Conservation (phyloP, 2,329 filamentous ascomycete genomes). For the Thielaviopsis musarum region DNA sequence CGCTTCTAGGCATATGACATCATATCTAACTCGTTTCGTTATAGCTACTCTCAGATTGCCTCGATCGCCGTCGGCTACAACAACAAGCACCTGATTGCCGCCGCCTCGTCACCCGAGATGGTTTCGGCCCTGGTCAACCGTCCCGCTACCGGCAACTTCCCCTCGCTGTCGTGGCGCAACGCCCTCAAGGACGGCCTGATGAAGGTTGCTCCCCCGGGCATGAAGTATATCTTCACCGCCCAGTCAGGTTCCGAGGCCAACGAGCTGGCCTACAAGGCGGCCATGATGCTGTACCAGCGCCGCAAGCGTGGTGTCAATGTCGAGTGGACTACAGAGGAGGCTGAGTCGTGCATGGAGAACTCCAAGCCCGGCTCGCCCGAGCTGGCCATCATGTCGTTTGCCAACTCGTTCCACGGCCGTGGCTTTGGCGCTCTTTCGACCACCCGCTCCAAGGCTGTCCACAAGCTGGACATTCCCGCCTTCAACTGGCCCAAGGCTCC, state of each 20-base stretch:
- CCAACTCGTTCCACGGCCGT: slow-evolving; percentile 75
- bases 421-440: slow-evolving; percentile 78
- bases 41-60: slow-evolving; percentile 73
- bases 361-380: slow-evolving; percentile 55
- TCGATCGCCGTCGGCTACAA: slow-evolving; percentile 89
- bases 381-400: slow-evolving; percentile 79
- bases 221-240: slow-evolving; percentile 80
- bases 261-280: slow-evolving; percentile 87
- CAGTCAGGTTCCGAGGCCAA: slow-evolving; percentile 85
- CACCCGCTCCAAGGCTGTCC: slow-evolving; percentile 81
- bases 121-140: slow-evolving; percentile 68
- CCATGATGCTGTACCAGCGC: slow-evolving; percentile 72
- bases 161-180: slow-evolving; percentile 65
- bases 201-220: slow-evolving; percentile 63
- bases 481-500: slow-evolving; percentile 90
- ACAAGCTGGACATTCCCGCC: slow-evolving; percentile 87
- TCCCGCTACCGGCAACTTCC: slow-evolving; percentile 81
- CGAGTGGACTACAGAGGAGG: slow-evolving; percentile 66
- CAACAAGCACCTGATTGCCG: slow-evolving; percentile 57
- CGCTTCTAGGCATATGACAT: neutral
- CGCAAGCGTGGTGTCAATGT: slow-evolving; percentile 69
- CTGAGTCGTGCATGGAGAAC: slow-evolving; percentile 64
- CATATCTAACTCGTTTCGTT: neutral
- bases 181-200: slow-evolving; percentile 68
- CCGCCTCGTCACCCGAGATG: slow-evolving; percentile 64